Conservation (phyloP, 2,329 filamentous ascomycete genomes). For the Colletotrichum sp. region DNA sequence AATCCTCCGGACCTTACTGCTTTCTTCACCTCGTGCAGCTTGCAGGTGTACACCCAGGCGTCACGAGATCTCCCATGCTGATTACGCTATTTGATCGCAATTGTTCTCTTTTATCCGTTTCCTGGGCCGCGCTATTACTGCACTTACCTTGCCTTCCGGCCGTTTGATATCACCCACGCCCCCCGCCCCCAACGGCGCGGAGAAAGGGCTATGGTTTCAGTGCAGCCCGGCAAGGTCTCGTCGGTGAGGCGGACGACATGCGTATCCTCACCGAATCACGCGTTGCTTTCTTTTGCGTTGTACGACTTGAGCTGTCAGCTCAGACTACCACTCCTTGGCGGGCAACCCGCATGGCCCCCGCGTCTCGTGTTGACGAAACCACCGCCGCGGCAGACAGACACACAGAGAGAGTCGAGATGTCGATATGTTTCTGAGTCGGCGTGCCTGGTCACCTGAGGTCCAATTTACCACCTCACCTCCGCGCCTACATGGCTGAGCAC, state of each 20-base stretch:
- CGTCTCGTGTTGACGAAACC: slow-evolving; percentile 17
- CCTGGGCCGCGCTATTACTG: neutral
- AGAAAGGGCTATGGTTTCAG: neutral
- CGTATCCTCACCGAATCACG: slow-evolving; percentile 15
- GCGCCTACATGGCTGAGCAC: neutral
- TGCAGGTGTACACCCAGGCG: neutral
- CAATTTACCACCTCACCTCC: neutral
- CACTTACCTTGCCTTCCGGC: neutral
- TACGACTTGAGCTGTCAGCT: slow-evolving; percentile 17
- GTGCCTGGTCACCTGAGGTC: slow-evolving; percentile 1
- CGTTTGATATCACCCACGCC: neutral
- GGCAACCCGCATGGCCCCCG: slow-evolving; percentile 9
- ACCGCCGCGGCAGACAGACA: neutral
- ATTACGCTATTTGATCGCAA: neutral
- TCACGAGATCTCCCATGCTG: slow-evolving; percentile 7
- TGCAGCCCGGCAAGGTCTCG: neutral
- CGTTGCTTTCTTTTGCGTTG: neutral
- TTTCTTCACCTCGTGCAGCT: slow-evolving; percentile 18
- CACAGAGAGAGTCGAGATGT: neutral
- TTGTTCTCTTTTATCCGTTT: neutral
- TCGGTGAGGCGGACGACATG: slow-evolving; percentile 16
- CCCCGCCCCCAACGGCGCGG: neutral
- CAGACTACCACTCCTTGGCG: neutral
- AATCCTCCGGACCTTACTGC: slow-evolving; percentile 17
- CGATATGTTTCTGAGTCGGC: neutral